Percentiles rank a stretch among this genome's conserved stretches.
Evolutionary conservation across 768 basidiomycete genomes (phyloP).

Genomic region (Trametopsis cervina): DNA sequence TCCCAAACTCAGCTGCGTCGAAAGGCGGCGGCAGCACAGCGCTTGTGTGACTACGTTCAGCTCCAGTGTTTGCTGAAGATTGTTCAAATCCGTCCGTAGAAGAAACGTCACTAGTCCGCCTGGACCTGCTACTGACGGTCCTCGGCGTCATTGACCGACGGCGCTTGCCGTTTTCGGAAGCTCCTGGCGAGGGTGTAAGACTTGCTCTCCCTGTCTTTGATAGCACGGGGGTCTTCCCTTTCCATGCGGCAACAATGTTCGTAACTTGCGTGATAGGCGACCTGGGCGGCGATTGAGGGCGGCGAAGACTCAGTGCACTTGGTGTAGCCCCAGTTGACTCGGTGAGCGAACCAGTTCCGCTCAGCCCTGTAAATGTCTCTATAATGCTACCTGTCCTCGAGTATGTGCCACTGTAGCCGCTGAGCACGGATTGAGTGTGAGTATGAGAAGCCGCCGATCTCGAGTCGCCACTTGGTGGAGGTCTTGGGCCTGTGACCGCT

Average conservation of each 20-base stretch:
- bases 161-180: constrained; percentile 30
- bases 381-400: constrained; percentile 25
- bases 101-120: constrained; percentile 3
- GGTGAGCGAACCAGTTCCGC: constrained; percentile 21
- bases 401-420: constrained; percentile 25
- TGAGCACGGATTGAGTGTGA: constrained; percentile 29
- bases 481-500: constrained; percentile 24
- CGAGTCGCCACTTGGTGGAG: constrained; percentile 19
- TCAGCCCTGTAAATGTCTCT: constrained; percentile 16
- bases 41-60: neutral
- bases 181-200: constrained; percentile 15
- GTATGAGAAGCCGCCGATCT: constrained; percentile 22
- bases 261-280: constrained; percentile 69
- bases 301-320: constrained; percentile 46
- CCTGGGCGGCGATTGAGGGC: constrained; percentile 57
- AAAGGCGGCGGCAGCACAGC: constrained; percentile 38
- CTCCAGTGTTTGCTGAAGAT: constrained; percentile 4
- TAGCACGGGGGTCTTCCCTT: constrained; percentile 56
- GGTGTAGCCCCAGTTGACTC: constrained; percentile 32
- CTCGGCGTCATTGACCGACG: constrained; percentile 26
- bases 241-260: constrained; percentile 77
- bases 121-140: neutral
- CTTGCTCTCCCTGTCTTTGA: constrained; percentile 19
- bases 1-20: constrained; percentile 40
- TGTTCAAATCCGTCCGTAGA: constrained; percentile 3